A percentile compares a stretch with the other conserved stretches of the same genome.
Conservation (phyloP, 2,329 filamentous ascomycete genomes). For the Trichoderma semiorbis region DNA sequence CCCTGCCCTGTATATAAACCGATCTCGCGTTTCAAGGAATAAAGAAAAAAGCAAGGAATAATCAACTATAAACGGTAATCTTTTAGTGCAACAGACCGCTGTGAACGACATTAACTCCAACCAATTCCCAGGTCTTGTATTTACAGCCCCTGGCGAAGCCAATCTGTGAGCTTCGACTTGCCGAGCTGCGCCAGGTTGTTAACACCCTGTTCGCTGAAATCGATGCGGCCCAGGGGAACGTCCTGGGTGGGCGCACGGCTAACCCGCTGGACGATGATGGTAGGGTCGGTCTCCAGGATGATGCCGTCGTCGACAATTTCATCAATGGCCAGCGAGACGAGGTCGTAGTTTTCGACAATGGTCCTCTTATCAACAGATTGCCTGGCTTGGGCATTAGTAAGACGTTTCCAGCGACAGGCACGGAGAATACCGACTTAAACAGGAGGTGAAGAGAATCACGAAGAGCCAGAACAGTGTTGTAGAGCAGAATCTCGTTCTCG, state of each 20-base stretch:
- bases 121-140: neutral
- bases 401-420: neutral
- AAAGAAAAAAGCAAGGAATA: constrained; percentile 12
- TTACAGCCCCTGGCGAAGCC: constrained; percentile 80
- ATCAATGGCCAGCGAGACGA: constrained; percentile 89
- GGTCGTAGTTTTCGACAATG: constrained; percentile 97
- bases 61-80: neutral
- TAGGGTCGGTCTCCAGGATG: constrained; percentile 94
- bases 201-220: constrained; percentile 91
- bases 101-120: constrained; percentile 16
- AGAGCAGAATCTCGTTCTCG: constrained; percentile 95
- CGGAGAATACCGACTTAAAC: constrained; percentile 63
- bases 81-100: constrained; percentile 12
- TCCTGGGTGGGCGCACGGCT: constrained; percentile 90
- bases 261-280: constrained; percentile 87
- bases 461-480: constrained; percentile 89
- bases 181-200: constrained; percentile 92
- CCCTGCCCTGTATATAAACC: constrained; percentile 17
- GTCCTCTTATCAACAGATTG: constrained; percentile 97
- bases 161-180: constrained; percentile 85
- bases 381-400: constrained; percentile 42
- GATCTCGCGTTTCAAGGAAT: constrained; percentile 4
- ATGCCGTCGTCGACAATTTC: constrained; percentile 95
- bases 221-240: constrained; percentile 87
- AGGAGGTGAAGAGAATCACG: constrained; percentile 86